Base-by-base conservation (phyloP, 441 rosid species). In the Raphanus hybrid region DNA sequence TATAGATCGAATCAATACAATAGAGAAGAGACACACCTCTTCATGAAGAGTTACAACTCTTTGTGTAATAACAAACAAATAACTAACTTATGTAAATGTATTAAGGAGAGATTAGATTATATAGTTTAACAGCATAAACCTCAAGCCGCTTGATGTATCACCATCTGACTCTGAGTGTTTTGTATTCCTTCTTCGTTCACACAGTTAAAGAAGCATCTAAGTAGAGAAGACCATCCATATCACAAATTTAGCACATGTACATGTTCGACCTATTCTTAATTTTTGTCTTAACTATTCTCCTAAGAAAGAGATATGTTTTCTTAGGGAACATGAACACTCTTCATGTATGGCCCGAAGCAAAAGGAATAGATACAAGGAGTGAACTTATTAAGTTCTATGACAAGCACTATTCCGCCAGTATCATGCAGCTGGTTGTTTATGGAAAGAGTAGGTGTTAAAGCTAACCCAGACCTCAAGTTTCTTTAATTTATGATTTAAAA, bases 191-290 rank as follows among this genome's bases (percentile, higher is more conserved):
- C 9, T 70, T 58, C 8, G 52, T 23, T 3, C 43, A 41, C 80
- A 78, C 87, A 93, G 98, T 87, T 93, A 76, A 84, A 82, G 59
- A 93, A 90, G 73, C 95, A 91, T 79, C 72, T 90, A 69, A 87
- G 90, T 72, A 76, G 71, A 73, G 83, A 88, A 85, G 81, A 79
- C 63, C 91, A 93, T 80, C 97, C 98, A 50, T 93, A 70, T 82
- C 98, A 91, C 78, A 93, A 90, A 72, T 93, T 93, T 69, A 76
- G 87, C 84, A 90, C 97, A 69, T 97, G 98, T 91, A 9, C 58
- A n/a, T 48, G 3, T 75, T 63, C 41, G 0, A 35, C 32, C 5
- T 64, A 4, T 23, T 27, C 6, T 41, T 43, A 0, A 16, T 16
- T 68, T 2, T 3, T 52, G 58, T 52, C 0, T 52, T 15, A 52